These are phyloP conservation scores for Alternaria sp. DNA, from an alignment of 2,329 filamentous ascomycete genomes.

Conservation along the genomic window DNA sequence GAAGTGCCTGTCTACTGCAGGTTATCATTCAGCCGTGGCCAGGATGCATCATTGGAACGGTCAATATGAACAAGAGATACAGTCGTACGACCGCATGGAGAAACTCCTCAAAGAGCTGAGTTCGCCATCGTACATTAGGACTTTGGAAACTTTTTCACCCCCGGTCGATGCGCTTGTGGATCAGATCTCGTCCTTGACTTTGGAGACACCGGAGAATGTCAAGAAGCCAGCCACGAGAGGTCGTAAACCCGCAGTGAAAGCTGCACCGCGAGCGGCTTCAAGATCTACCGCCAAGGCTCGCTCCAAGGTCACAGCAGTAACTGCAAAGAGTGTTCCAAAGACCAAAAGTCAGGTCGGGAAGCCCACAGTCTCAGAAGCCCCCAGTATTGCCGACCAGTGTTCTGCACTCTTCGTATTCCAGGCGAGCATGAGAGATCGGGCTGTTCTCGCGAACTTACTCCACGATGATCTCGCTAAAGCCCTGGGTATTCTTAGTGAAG, in stretches of 20 bases:
- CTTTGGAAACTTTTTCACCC: conserved; percentile 35
- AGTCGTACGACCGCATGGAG: conserved; percentile 60
- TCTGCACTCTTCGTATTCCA: conserved; percentile 55
- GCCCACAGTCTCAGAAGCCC: conserved; percentile 10
- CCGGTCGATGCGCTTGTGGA: conserved; percentile 52
- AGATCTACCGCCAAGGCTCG: conserved; percentile 27
- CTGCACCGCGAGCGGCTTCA: conserved; percentile 19
- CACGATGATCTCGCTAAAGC: conserved; percentile 46
- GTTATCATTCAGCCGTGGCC: conserved; percentile 60
- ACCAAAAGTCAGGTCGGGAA: conserved; percentile 22
- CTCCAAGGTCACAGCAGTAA: conserved; percentile 25
- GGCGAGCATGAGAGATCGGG: conserved; percentile 61
- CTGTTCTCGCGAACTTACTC: conserved; percentile 55
- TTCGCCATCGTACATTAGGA: conserved; percentile 43
- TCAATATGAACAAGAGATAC: conserved; percentile 59
- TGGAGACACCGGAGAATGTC: conserved; percentile 35
- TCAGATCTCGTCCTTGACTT: conserved; percentile 54
- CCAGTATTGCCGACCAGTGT: conserved; percentile 47
- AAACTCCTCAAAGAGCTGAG: conserved; percentile 56
- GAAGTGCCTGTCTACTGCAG: conserved; percentile 61
- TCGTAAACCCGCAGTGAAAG: conserved; percentile 35
- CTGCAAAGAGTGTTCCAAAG: conserved; percentile 28
- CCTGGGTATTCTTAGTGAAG: conserved; percentile 36
- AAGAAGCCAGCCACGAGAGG: conserved; percentile 30
- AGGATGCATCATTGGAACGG: conserved; percentile 59